A percentile compares a stretch with the other conserved stretches of the same genome.
phyloP scores from a whole-genome alignment of 2,329 filamentous ascomycete species.

The Phoma sp. region DNA sequence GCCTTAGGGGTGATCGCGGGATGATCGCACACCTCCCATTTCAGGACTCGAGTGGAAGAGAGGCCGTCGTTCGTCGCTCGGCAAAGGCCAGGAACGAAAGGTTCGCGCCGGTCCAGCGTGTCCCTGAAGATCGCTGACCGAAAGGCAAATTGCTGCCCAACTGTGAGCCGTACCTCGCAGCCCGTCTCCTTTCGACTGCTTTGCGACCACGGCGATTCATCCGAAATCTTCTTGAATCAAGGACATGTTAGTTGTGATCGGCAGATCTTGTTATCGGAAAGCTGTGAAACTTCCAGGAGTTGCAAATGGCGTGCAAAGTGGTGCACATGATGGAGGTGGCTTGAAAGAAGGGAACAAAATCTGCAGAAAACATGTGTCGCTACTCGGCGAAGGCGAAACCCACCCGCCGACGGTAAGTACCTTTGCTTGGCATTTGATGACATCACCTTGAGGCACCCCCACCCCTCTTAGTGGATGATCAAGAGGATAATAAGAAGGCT shows the following conservation, averaged over 20 bases:
- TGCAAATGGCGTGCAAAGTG: background rate
- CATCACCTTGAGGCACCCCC: conserved; percentile 5
- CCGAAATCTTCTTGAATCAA: background rate
- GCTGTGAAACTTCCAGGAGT: background rate
- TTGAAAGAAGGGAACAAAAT: conserved; percentile 6
- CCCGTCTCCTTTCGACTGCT: background rate
- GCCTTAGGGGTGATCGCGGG: conserved; percentile 1
- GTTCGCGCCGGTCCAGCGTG: conserved; percentile 26
- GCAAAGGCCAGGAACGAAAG: conserved; percentile 9
- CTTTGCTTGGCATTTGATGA: conserved; percentile 18
- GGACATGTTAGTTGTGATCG: background rate
- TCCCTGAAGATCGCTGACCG: conserved; percentile 17
- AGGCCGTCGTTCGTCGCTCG: conserved; percentile 9
- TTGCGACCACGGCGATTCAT: background rate
- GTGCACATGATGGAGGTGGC: conserved; percentile 17
- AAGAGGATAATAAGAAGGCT: background rate
- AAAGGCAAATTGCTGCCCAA: conserved; percentile 34
- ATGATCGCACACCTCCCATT: conserved; percentile 3
- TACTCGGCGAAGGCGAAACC: conserved; percentile 10
- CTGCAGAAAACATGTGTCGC: conserved; percentile 10
- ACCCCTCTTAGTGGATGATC: background rate
- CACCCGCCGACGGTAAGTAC: conserved; percentile 1
- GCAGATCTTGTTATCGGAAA: background rate
- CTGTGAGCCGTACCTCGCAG: conserved; percentile 9
- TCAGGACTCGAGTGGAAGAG: background rate